phyloP scores from a whole-genome alignment of 208 protist genomes.

The Leishmania martiniquensis region DNA sequence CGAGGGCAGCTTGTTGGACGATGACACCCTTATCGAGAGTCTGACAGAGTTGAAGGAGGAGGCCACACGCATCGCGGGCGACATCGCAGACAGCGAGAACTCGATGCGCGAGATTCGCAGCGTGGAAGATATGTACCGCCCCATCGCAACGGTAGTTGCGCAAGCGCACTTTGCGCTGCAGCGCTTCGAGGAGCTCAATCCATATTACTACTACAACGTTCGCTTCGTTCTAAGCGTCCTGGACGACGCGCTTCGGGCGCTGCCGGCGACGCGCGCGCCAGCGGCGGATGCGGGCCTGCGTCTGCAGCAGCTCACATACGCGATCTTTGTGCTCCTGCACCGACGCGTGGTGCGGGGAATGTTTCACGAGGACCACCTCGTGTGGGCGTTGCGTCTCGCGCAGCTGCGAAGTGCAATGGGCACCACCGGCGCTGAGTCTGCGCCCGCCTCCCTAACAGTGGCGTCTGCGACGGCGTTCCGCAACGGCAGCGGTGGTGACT shows the following conservation, averaged over 20 bases:
- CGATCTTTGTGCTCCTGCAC: conserved; percentile 81
- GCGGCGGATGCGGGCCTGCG: conserved; percentile 18
- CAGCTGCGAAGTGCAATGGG: conserved; percentile 87
- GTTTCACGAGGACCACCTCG: conserved; percentile 94
- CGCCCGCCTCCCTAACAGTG: background rate
- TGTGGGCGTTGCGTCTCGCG: conserved; percentile 94
- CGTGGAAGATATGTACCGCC: conserved; percentile 92
- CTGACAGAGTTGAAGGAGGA: conserved; percentile 96
- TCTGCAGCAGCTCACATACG: conserved; percentile 39
- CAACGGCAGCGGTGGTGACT: conserved; percentile 3
- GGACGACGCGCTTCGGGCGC: conserved; percentile 70
- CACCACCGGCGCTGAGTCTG: background rate
- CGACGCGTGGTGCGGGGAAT: conserved; percentile 88
- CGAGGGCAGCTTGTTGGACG: conserved; percentile 97
- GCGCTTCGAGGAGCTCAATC: conserved; percentile 93
- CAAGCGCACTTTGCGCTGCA: conserved; percentile 97
- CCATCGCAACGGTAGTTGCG: conserved; percentile 90
- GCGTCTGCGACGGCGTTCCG: background rate
- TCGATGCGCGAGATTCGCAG: conserved; percentile 90
- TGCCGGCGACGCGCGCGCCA: conserved; percentile 29
- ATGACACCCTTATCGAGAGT: conserved; percentile 95
- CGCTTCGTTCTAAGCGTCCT: conserved; percentile 96
- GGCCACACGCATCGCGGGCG: conserved; percentile 84
- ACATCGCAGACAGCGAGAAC: conserved; percentile 92
- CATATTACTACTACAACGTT: conserved; percentile 98